Base-by-base conservation (phyloP, 495 filamentous ascomycete genomes). In the Penicillium silybi region DNA sequence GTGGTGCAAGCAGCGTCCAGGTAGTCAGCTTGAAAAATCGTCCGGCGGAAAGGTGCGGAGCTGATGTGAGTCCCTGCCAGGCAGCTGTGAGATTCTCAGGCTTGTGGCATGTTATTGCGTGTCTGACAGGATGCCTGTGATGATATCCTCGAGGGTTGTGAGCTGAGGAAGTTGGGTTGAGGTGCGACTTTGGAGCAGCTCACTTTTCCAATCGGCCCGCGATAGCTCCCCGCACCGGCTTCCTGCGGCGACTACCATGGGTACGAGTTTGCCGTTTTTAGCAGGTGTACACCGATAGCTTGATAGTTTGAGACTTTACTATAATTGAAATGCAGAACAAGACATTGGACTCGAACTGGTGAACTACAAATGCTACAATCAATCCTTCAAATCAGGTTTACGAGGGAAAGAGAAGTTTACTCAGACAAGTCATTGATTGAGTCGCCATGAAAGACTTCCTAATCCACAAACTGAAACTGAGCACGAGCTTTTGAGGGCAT, bases 401-500 rank as follows among this genome's bases (percentile, higher is more conserved):
- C 29, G 29, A 32, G 22, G 22, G 6, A 32, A 32, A 13, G 2
- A 32, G 10, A 37, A 10, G 22, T 35, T 42, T 41, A 60, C 57
- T 51, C 58, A 61, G 50, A 53, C 27, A 54, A 38, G 56, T 39
- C 55, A 61, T 66, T 53, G 54, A 63, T 64, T 58, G 48, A 63
- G 49, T 48, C 17, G 44, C 40, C 50, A 19, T 41, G 50, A 27
- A 44, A 53, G 52, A 63, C 57, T 56, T 45, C 47, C 57, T 48
- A 61, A 48, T 20, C 22, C 54, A 61, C 61, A 35, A 59, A 19
- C 59, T 23, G 39, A 56, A 56, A 65, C 58, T 53, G 46, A 62
- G 58, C 42, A 66, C 27, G 57, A 61, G 52, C 58, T 67, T 71
- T 67, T 68, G 65, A 64, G 65, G 68, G 64, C 61, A 70, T 70